Evolutionary conservation across 2,329 filamentous ascomycete genomes (phyloP).

Genomic region (Didymella pomorum): DNA sequence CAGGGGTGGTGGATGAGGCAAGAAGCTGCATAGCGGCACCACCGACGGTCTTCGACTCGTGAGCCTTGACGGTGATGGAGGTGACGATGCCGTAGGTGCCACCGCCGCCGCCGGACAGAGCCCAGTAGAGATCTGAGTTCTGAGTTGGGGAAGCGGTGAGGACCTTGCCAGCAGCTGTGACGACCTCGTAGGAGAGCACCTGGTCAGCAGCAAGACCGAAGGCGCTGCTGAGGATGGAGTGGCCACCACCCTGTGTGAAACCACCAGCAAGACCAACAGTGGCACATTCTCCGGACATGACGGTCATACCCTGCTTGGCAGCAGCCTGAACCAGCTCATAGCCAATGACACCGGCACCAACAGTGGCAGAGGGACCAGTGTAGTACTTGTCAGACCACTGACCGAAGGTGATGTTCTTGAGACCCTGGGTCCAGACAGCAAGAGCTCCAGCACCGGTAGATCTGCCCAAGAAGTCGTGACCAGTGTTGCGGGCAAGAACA

Average conservation of each 20-base stretch:
- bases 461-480: slow-evolving; percentile 42
- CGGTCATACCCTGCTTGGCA: slow-evolving; percentile 26
- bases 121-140: slow-evolving; percentile 50
- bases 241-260: slow-evolving; percentile 44
- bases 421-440: slow-evolving; percentile 41
- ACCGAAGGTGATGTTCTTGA: slow-evolving; percentile 34
- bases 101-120: slow-evolving; percentile 44
- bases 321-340: slow-evolving; percentile 36
- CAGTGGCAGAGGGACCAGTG: slow-evolving; percentile 35
- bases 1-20: slow-evolving; percentile 26
- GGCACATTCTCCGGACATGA: slow-evolving; percentile 43
- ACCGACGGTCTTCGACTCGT: slow-evolving; percentile 29
- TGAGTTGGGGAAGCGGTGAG: slow-evolving; percentile 39
- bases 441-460: slow-evolving; percentile 43
- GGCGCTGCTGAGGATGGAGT: slow-evolving; percentile 31
- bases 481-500: slow-evolving; percentile 36
- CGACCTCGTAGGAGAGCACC: slow-evolving; percentile 41
- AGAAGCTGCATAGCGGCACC: slow-evolving; percentile 35
- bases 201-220: slow-evolving; percentile 46
- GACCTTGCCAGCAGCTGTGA: slow-evolving; percentile 41
- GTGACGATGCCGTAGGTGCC: slow-evolving; percentile 44
- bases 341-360: slow-evolving; percentile 41
- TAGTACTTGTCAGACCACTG: slow-evolving; percentile 35
- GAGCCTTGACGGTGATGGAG: slow-evolving; percentile 41
- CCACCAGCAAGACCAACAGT: slow-evolving; percentile 48